Conservation (phyloP, 1,139 yeast genomes). For the Pichia sp. region DNA sequence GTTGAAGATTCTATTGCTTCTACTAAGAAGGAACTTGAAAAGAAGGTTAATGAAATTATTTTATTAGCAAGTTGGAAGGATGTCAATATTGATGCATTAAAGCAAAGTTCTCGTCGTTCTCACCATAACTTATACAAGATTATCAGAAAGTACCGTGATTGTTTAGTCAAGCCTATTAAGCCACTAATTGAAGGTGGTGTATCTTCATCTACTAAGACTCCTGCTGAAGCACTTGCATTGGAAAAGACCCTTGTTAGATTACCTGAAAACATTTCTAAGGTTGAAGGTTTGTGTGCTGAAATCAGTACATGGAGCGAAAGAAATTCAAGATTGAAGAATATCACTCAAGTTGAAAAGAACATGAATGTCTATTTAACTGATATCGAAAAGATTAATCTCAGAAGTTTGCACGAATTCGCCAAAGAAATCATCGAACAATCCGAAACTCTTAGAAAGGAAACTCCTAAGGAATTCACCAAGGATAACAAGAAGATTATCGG, state of each 20-base stretch:
- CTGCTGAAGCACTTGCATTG: not conserved
- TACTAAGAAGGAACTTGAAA: slow-evolving; percentile 59
- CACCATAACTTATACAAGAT: slow-evolving; percentile 82
- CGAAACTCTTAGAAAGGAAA: slow-evolving; percentile 65
- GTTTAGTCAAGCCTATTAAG: slow-evolving; percentile 54
- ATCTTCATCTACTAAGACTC: slow-evolving; percentile 24
- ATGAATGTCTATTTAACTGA: slow-evolving; percentile 49
- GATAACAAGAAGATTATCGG: slow-evolving; percentile 74
- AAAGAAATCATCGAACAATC: slow-evolving; percentile 54
- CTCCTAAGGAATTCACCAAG: slow-evolving; percentile 70
- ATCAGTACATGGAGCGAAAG: slow-evolving; percentile 22
- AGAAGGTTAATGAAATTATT: slow-evolving; percentile 81
- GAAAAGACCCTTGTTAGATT: slow-evolving; percentile 5
- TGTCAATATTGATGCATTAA: slow-evolving; percentile 88
- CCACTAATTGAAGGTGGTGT: slow-evolving; percentile 65
- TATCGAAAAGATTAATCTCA: slow-evolving; percentile 35
- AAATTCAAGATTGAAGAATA: slow-evolving; percentile 39
- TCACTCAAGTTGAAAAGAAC: slow-evolving; percentile 49
- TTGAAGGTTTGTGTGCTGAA: slow-evolving; percentile 24
- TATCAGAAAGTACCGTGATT: slow-evolving; percentile 75
- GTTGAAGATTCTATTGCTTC: slow-evolving; percentile 46
- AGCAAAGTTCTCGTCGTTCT: slow-evolving; percentile 88
- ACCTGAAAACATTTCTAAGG: slow-evolving; percentile 17
- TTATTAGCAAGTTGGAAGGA: slow-evolving; percentile 97
- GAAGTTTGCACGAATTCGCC: slow-evolving; percentile 52